Conservation (phyloP, 106 monocot species). For the Dioscorea zingiberensis region DNA sequence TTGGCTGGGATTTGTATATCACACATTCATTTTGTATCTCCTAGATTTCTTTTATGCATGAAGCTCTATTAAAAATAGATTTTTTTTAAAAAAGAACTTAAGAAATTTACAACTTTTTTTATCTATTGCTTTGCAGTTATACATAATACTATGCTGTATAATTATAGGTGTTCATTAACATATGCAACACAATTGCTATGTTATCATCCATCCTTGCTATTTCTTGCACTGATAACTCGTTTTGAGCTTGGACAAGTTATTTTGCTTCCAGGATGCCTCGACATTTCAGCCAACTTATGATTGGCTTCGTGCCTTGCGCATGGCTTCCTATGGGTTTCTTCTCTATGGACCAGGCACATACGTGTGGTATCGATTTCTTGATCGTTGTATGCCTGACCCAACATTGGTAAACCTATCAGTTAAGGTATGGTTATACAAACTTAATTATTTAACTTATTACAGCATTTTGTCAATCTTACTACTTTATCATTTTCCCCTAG, state of each 20-base stretch:
- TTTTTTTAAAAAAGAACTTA: neutral
- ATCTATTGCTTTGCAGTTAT: neutral
- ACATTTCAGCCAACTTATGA: constrained; percentile 53
- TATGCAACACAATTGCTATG: too few relatives aligned
- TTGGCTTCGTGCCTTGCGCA: constrained; percentile 79
- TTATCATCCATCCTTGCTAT: too few relatives aligned
- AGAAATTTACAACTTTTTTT: neutral
- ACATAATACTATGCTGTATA: neutral
- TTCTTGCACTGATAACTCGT: too few relatives aligned
- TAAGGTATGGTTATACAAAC: constrained; percentile 38
- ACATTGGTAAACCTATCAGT: constrained; percentile 54
- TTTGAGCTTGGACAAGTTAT: neutral
- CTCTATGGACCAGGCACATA: constrained; percentile 93
- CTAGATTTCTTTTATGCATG: too few relatives aligned
- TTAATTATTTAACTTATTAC: neutral
- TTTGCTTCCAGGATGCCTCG: constrained; percentile 34
- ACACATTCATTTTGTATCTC: too few relatives aligned
- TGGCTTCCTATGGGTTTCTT: constrained; percentile 92
- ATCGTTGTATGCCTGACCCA: constrained; percentile 58
- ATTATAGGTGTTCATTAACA: too few relatives aligned
- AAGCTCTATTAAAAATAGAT: too few relatives aligned
- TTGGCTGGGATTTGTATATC: too few relatives aligned
- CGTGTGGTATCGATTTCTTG: constrained; percentile 88
- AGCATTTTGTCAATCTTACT: neutral
- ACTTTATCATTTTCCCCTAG: too few relatives aligned